Percentiles rank a stretch among this genome's conserved stretches.
Conservation (phyloP, 2,329 filamentous ascomycete genomes). For the Juglanconis juglandina region DNA sequence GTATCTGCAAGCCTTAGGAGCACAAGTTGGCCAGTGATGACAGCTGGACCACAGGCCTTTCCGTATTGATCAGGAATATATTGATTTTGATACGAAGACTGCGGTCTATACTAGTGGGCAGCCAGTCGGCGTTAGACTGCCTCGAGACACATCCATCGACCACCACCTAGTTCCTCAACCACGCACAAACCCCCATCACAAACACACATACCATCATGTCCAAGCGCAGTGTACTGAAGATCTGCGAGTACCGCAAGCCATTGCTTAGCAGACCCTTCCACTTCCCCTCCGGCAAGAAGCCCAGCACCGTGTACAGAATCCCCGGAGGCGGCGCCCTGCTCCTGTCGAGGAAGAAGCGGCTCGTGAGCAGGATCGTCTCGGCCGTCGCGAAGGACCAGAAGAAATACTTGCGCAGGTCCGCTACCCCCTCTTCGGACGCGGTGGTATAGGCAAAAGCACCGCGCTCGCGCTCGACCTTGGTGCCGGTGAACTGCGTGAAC, state of each 20-base stretch:
- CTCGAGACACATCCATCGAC: too few species aligned
- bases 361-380: slow-evolving; percentile 69
- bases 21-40: too few species aligned
- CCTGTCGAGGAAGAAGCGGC: slow-evolving; percentile 67
- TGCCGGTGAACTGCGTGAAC: slow-evolving; percentile 66
- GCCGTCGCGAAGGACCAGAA: slow-evolving; percentile 80
- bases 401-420: slow-evolving; percentile 47
- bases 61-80: too few species aligned
- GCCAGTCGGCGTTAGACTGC: too few species aligned
- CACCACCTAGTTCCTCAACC: slow-evolving; percentile 32
- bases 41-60: too few species aligned
- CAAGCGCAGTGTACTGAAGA: slow-evolving; percentile 66
- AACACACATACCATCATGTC: slow-evolving; percentile 77
- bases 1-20: too few species aligned
- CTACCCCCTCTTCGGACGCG: slow-evolving; percentile 18
- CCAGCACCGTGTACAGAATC: slow-evolving; percentile 59
- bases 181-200: slow-evolving; percentile 60
- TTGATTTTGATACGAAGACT: too few species aligned
- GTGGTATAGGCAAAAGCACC: slow-evolving; percentile 32
- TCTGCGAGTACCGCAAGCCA: slow-evolving; percentile 63
- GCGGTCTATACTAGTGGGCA: too few species aligned
- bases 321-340: slow-evolving; percentile 55
- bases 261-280: slow-evolving; percentile 42
- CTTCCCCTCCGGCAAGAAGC: slow-evolving; percentile 65
- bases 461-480: slow-evolving; percentile 55